Percentiles rank a stretch among this genome's conserved stretches.
Conservation (phyloP, 306 rosid genomes). For the Cotoneaster glaucophyllus region DNA sequence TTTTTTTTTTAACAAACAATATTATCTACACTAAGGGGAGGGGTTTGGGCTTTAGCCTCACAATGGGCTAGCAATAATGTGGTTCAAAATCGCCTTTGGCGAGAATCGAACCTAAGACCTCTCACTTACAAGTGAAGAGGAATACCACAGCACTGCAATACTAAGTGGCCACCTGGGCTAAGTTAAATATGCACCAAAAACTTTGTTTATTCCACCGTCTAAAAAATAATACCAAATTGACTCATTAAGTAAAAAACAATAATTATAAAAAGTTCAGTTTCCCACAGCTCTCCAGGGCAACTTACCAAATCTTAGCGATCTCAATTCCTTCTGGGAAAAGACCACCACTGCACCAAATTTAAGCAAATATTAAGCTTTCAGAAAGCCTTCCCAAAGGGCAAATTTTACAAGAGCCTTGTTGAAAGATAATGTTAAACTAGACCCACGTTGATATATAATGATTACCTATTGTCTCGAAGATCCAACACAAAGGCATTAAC, state of each 20-base stretch:
- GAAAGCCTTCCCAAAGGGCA: conserved; percentile 29
- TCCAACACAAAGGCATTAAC: conserved; percentile 95
- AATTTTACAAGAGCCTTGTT: conserved; percentile 18
- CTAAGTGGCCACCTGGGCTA: not conserved
- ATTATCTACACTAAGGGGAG: too few species aligned
- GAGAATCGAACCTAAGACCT: too few species aligned
- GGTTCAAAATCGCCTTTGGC: too few species aligned
- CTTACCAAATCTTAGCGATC: conserved; percentile 96
- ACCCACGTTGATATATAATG: conserved; percentile 12
- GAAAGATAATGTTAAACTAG: conserved; percentile 46
- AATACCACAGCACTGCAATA: too few species aligned
- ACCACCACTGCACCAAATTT: conserved; percentile 85
- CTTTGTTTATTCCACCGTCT: not conserved
- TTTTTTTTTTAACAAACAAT: too few species aligned
- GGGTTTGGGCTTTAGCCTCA: too few species aligned
- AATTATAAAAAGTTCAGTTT: not conserved
- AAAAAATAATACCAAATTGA: not conserved
- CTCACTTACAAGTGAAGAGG: too few species aligned
- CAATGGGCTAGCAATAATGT: too few species aligned
- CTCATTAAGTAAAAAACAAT: not conserved
- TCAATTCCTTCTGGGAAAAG: conserved; percentile 97
- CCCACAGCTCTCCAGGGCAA: conserved; percentile 14
- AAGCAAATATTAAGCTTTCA: conserved; percentile 41
- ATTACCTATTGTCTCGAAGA: conserved; percentile 94
- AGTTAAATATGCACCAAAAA: not conserved